Base-by-base conservation (phyloP, 371 early-diverging fungal genomes). In the Thermomucor indicae-seudaticae region DNA sequence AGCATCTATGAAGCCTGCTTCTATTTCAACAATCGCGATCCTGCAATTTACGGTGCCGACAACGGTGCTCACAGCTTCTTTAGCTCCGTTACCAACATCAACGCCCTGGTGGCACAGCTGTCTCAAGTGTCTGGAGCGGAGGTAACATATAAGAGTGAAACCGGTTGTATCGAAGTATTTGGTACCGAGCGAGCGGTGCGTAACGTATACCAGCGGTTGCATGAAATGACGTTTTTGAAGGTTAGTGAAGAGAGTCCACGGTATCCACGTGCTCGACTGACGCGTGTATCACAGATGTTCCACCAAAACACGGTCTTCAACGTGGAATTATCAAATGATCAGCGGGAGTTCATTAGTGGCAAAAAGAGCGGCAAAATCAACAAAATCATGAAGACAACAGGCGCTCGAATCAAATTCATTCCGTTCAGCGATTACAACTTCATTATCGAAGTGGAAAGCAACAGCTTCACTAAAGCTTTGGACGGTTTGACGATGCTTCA, bases 361-460 rank as follows among this genome's bases (percentile, higher is more conserved):
- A 96, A 96, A 73, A 94, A 95, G 78, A 90, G 87, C 57, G 96
- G 96, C 40, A 96, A 96, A 61, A 88, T 93, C 60, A 92, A 85
- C 80, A 89, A 91, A 55, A 93, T 96, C 47, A 83, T 86, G 72
- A 90, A 90, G 62, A 74, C 84, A 1, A 84, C 89, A 22, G 85
- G 85, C 10, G 84, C 79, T 35, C 70, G 73, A 32, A 81, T 84
- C 50, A 70, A 74, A 32, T 79, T 81, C 49, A 62, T 76, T 31
- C 72, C 80, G 25, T 73, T 72, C 44, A 88, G 84, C 51, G 86
- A 81, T 22, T 83, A 83, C 65, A 90, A 91, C 57, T 88, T 90
- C 64, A 62, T 87, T 23, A 86, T 92, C 44, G 86, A 87, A 43
- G 68, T 90, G 8, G 75, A 78, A 42, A 79, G 84, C 19, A 67